Evolutionary conservation across 805 yeast genomes (phyloP).

Genomic region (Saccharomycopsis sp.): DNA sequence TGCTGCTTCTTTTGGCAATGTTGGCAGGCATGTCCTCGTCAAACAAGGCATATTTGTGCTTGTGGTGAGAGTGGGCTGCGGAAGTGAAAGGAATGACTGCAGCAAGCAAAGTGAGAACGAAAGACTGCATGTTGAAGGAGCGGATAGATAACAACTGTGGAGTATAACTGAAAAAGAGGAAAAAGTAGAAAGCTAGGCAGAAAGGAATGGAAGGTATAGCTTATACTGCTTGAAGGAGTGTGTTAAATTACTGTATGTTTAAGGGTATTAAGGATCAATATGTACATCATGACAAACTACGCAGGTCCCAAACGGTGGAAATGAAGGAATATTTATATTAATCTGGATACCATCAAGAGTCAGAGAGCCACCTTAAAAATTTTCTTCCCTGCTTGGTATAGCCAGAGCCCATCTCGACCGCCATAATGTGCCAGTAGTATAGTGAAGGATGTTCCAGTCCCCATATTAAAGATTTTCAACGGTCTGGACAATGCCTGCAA

Average conservation of each 20-base stretch:
- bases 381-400: neutral
- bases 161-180: neutral
- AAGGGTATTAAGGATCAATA: neutral
- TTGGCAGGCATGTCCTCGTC: neutral
- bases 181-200: neutral
- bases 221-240: neutral
- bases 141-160: neutral
- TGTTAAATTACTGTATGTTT: neutral
- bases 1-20: conserved; percentile 28
- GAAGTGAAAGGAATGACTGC: conserved; percentile 12
- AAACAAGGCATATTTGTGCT: conserved; percentile 24
- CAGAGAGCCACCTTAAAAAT: neutral
- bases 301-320: neutral
- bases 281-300: neutral
- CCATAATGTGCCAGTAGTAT: neutral
- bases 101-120: conserved; percentile 18
- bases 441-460: neutral
- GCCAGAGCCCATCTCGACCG: neutral
- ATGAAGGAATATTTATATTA: no score
- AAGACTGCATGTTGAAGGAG: neutral
- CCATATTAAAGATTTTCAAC: neutral
- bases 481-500: neutral
- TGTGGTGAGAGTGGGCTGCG: conserved; percentile 23
- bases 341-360: neutral
- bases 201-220: neutral